Conservation (phyloP, 1,284 basidiomycete genomes). For the Volvariella surrecta region DNA sequence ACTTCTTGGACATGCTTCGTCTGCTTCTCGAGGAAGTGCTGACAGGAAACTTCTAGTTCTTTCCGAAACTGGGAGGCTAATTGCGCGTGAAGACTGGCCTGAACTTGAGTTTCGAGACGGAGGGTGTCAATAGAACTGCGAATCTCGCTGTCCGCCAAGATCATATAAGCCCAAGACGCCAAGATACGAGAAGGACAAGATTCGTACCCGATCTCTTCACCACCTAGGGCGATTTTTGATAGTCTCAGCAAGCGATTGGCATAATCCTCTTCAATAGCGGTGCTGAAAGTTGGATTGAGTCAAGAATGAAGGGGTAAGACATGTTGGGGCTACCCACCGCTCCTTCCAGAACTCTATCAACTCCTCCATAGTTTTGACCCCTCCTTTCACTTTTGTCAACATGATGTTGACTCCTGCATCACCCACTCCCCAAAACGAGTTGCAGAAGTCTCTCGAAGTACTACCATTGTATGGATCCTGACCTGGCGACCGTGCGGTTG, state of each 20-base stretch:
- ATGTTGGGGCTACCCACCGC: constrained; percentile 40
- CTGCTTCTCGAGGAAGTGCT: constrained; percentile 60
- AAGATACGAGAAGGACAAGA: constrained; percentile 7
- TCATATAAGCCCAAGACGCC: no score
- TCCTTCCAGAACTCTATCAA: constrained; percentile 85
- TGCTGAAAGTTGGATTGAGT: constrained; percentile 31
- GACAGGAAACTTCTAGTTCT: constrained; percentile 65
- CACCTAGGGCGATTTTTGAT: constrained; percentile 72
- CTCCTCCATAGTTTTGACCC: constrained; percentile 83
- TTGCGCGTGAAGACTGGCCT: constrained; percentile 60
- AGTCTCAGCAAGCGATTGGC: constrained; percentile 79
- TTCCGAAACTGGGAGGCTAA: constrained; percentile 68
- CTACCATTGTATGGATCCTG: constrained; percentile 34
- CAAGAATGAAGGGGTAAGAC: background rate
- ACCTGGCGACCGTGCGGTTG: constrained; percentile 41
- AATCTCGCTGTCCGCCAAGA: constrained; percentile 50
- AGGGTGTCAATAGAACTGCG: constrained; percentile 73
- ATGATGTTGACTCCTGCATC: constrained; percentile 89
- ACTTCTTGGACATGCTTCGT: constrained; percentile 62
- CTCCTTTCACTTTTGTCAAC: constrained; percentile 80
- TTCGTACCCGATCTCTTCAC: constrained; percentile 83
- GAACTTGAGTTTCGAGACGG: constrained; percentile 76
- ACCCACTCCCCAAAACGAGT: constrained; percentile 90
- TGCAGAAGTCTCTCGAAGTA: constrained; percentile 72
- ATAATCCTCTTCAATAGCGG: constrained; percentile 91